Conservation (phyloP, 495 filamentous ascomycete species). For the Podospora pseudocomata region DNA sequence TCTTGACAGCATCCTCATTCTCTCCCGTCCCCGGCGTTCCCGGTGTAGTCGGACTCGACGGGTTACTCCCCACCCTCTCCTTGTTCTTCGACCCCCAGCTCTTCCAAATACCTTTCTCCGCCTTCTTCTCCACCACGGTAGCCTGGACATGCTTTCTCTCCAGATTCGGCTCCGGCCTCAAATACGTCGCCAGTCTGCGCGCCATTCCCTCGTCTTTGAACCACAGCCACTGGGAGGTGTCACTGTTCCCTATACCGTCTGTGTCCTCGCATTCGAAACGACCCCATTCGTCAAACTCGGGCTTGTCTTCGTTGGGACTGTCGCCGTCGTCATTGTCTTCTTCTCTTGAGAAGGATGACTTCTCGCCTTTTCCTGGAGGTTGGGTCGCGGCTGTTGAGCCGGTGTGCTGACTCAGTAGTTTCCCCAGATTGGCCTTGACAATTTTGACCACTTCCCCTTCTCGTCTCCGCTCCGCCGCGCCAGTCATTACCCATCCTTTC, state of each 20-base stretch:
- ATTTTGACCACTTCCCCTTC: constrained; percentile 38
- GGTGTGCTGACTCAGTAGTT: neutral
- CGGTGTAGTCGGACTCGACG: neutral
- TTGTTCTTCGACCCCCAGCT: constrained; percentile 17
- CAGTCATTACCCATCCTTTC: constrained; percentile 30
- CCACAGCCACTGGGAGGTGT: constrained; percentile 27
- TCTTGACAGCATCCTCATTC: constrained; percentile 27
- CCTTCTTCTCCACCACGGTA: constrained; percentile 26
- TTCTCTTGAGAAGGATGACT: neutral
- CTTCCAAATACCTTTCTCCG: constrained; percentile 9
- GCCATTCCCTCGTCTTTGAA: constrained; percentile 50
- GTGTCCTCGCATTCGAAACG: constrained; percentile 30
- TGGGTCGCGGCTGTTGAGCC: neutral
- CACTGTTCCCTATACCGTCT: neutral
- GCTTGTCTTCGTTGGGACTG: constrained; percentile 10
- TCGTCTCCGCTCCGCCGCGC: constrained; percentile 32
- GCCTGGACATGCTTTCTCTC: constrained; percentile 28
- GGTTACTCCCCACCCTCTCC: constrained; percentile 12
- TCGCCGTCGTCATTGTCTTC: constrained; percentile 17
- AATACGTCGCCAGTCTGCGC: constrained; percentile 38
- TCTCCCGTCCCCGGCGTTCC: constrained; percentile 9
- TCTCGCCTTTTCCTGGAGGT: neutral
- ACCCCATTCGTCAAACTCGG: constrained; percentile 41
- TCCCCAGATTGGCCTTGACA: constrained; percentile 23
- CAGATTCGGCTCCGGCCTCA: constrained; percentile 37